Conservation (phyloP, 2,329 filamentous ascomycete genomes). For the Fusarium nematophilum region DNA sequence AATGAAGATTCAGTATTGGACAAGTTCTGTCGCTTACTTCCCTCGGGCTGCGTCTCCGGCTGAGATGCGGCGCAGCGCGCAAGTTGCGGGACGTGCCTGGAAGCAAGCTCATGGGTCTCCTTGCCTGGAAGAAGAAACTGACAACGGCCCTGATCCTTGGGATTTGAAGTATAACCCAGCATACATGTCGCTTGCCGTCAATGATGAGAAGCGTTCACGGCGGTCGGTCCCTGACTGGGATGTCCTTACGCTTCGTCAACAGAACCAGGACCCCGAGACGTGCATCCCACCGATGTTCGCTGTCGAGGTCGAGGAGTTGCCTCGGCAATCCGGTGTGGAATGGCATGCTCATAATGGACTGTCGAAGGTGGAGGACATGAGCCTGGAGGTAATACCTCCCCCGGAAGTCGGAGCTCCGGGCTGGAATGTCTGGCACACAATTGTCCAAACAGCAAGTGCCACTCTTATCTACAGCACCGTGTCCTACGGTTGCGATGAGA, state of each 20-base stretch:
- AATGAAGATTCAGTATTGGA: conserved; percentile 79
- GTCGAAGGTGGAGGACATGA: conserved; percentile 44
- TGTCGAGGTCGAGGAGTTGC: conserved; percentile 80
- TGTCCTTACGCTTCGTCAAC: conserved; percentile 53
- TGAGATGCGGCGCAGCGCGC: conserved; percentile 51
- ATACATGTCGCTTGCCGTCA: conserved; percentile 56
- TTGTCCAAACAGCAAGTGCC: conserved; percentile 36
- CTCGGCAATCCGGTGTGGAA: conserved; percentile 79
- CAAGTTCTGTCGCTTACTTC: conserved; percentile 80
- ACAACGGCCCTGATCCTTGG: conserved; percentile 73
- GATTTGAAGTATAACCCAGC: conserved; percentile 69
- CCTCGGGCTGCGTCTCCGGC: conserved; percentile 50
- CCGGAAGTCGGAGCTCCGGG: conserved; percentile 25
- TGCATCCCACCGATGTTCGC: conserved; percentile 76
- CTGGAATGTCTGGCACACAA: conserved; percentile 47
- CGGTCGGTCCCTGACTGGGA: conserved; percentile 63
- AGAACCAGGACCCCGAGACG: conserved; percentile 48
- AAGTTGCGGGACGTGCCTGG: conserved; percentile 62
- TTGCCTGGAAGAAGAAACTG: conserved; percentile 61
- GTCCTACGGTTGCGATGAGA: conserved; percentile 24
- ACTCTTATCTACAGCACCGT: conserved; percentile 48
- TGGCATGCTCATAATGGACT: conserved; percentile 81
- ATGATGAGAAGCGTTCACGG: conserved; percentile 38
- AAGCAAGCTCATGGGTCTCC: conserved; percentile 53
- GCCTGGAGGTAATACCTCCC: conserved; percentile 40